Evolutionary conservation across 208 protist genomes (phyloP), one percentile per base, ranked within the genome.

Genomic region (Acanthamoeba healyi): DNA sequence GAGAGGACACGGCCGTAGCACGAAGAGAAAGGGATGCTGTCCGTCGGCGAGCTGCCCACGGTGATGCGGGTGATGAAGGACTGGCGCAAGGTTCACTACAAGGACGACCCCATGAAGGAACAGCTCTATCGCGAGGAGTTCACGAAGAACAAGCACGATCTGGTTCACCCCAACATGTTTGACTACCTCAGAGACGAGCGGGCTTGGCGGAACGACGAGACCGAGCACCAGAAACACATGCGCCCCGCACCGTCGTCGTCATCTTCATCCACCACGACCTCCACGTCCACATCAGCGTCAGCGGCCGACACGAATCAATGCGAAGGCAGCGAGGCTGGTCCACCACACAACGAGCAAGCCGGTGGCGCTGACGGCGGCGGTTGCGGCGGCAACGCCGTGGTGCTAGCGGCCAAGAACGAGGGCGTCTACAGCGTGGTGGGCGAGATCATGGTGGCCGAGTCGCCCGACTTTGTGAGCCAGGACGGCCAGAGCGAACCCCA

Each of bases 121-220:
- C 77, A 58, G 44, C 77, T 86, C 77, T 86, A 86, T 44, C 38
- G 77, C 3, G 77, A 86, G 5, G 77, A 86, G 77, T 86, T 86
- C 44, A 40, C 26, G 44, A 49, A 40, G 44, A 86, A 51, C n/a
- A 86, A 86, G 26, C 17, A 58, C 40, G 40, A 58, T 24, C 44
- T 61, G 38, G 46, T 86, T n/a, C 77, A 86, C n/a, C 77, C 77
- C 34, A 49, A 58, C 44, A 29, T 86, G 44, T 58, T 86, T 26
- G 77, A 86, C 40, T 86, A 58, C 77, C 44, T 86, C 17, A 49
- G 44, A 19, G 77, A 86, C 44, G 77, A 86, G 77, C 19, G 29
- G 9, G 44, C 46, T n/a, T 86, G 77, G 77, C 19, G 42, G 5
- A 86, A 40, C 29, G 77, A 86, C 77, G 44, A 58, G 32, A 24